Conservation (phyloP, 768 basidiomycete species). For the Candolleomyces efflorescens region DNA sequence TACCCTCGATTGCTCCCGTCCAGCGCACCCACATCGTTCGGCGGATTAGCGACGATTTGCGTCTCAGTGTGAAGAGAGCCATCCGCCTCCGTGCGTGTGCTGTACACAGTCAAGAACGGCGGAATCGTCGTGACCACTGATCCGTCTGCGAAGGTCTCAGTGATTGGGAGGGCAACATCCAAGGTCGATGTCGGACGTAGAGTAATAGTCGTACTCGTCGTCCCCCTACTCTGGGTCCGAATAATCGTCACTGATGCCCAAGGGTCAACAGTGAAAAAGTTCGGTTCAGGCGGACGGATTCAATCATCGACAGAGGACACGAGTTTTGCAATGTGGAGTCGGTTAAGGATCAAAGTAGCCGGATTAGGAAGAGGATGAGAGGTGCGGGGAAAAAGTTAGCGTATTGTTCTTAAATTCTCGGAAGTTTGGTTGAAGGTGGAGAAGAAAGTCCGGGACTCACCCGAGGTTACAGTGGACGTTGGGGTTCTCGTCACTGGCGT, state of each 20-base stretch:
- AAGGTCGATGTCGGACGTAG: conserved; percentile 40
- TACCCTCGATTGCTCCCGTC: conserved; percentile 20
- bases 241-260: conserved; percentile 4
- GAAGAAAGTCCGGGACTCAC: conserved; percentile 8
- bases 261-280: not conserved
- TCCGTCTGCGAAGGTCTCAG: conserved; percentile 33
- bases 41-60: conserved; percentile 49
- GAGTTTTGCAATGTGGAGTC: not conserved
- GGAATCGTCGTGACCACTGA: conserved; percentile 38
- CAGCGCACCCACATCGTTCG: conserved; percentile 14
- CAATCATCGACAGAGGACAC: not conserved
- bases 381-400: not conserved
- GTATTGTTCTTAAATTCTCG: not conserved
- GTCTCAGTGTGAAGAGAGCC: conserved; percentile 46
- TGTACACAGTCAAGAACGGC: conserved; percentile 41
- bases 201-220: conserved; percentile 26
- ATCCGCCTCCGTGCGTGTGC: conserved; percentile 40
- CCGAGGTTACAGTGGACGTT: conserved; percentile 8
- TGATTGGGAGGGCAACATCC: conserved; percentile 36
- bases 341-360: no score
- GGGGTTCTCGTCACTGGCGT: not conserved
- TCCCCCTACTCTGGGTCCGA: not conserved
- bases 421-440: not conserved
- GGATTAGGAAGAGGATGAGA: not conserved
- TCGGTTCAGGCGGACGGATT: not conserved